Base-by-base conservation (phyloP, 2,329 filamentous ascomycete species). In the Colletotrichum musae region DNA sequence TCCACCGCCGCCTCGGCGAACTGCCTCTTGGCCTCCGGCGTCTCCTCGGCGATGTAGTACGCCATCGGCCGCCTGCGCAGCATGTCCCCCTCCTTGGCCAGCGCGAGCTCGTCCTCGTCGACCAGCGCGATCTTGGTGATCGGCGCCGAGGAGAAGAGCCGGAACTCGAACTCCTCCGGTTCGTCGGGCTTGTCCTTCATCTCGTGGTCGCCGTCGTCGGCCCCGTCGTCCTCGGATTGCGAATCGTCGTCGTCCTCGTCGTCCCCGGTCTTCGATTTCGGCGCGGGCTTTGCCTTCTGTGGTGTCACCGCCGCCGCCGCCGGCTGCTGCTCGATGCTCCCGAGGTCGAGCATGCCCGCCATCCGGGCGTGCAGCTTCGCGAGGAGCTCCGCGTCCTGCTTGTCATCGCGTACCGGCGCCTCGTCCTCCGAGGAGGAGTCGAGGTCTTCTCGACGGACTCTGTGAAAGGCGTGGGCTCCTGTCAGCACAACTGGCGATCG, bases 381-480 rank as follows among this genome's bases (percentile, higher is more conserved):
- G 69, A 82, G 79, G 68, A 85, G 74, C 48, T 81, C 81, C 5
- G 77, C 78, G 50, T 83, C 76, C 54, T 77, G 77, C 62, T 73
- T 75, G 2, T 79, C 77, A 43, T 82, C 77, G 21, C 73, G 75
- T n/a, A 50, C 70, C 43, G 57, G 66, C 62, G 70, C 75, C 18
- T 74, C 73, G 32, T 70, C 71, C 6, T 80, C 78, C 3, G 78
- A 79, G 7, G 72, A 52, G 21, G 82, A 82, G 54, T 76, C 79
- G 21, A 91, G 78, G 47, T 90, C 87, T 71, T 86, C 82, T 63
- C 89, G 83, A 36, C 88, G 84, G 62, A 91, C 85, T 71, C 88
- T 89, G 63, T 26, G 18, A 18, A n/a, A n/a, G n/a, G n/a, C n/a
- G n/a, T 7, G 45, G 7, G 21, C 18, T 3, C n/a, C 47, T n/a